These are phyloP conservation scores for Iris pallida DNA, from an alignment of 116 monocot genomes.

Conservation along the genomic window DNA sequence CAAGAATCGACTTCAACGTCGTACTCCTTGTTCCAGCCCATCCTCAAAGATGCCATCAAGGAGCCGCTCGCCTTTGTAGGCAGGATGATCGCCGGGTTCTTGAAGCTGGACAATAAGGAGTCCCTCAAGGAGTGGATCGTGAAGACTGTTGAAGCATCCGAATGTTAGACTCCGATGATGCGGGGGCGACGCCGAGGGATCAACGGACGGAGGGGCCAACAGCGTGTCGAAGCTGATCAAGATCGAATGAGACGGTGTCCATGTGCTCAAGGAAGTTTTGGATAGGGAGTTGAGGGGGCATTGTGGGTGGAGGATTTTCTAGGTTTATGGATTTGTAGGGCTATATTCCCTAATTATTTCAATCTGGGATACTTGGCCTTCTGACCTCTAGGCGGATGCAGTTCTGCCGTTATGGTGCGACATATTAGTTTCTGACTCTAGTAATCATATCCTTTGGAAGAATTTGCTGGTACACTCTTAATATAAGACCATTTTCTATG, in stretches of 20 bases:
- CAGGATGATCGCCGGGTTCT: conserved; percentile 80
- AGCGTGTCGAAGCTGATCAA: conserved; percentile 62
- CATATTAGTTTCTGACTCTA: no score
- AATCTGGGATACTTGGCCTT: no score
- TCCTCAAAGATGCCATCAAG: conserved; percentile 80
- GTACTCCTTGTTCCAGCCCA: conserved; percentile 56
- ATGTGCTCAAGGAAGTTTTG: no score
- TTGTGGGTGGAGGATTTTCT: no score
- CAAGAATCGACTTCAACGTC: conserved; percentile 4
- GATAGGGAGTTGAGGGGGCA: no score
- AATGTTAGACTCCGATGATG: conserved; percentile 32
- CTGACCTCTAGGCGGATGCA: no score
- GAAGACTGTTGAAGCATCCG: conserved; percentile 70
- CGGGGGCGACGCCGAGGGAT: conserved; percentile 16
- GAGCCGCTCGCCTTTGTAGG: conserved; percentile 92
- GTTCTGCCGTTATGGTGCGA: no score
- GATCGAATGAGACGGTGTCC: conserved; percentile 75
- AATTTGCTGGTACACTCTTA: no score
- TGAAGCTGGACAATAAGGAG: conserved; percentile 94
- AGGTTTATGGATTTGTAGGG: no score
- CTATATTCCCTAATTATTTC: no score
- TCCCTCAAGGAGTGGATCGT: conserved; percentile 83
- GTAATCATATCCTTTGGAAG: no score
- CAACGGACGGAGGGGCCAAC: conserved; percentile 9
- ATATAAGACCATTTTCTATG: no score